Evolutionary conservation across 2,329 filamentous ascomycete genomes (phyloP).

Genomic region (Talaromyces piceae): DNA sequence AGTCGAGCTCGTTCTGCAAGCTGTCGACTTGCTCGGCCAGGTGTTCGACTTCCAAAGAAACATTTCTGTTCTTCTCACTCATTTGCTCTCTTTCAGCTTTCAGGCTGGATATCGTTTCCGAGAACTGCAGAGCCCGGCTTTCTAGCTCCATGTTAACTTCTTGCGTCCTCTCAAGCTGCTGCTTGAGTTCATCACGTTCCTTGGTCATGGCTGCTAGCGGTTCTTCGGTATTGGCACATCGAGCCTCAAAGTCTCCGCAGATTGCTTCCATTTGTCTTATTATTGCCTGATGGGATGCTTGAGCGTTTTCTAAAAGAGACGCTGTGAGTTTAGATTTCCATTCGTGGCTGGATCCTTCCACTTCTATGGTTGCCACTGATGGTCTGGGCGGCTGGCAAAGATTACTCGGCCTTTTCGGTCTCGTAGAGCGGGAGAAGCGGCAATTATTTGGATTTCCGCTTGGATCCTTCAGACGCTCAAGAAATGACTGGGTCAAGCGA

Average conservation of each 20-base stretch:
- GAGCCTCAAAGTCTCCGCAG: conserved; percentile 49
- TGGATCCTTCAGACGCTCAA: conserved; percentile 13
- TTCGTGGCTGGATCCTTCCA: conserved; percentile 27
- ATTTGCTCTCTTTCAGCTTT: conserved; percentile 34
- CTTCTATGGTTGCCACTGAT: conserved; percentile 1
- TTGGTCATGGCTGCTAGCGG: conserved; percentile 41
- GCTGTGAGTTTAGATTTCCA: conserved; percentile 44
- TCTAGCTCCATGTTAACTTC: conserved; percentile 10
- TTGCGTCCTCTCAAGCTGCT: conserved; percentile 25
- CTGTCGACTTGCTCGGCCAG: conserved; percentile 26
- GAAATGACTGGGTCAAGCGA: conserved; percentile 16
- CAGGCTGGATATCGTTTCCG: conserved; percentile 30
- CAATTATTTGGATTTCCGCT: background rate
- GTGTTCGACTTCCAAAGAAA: conserved; percentile 32
- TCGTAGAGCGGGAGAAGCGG: conserved; percentile 4
- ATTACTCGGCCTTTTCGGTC: conserved; percentile 12
- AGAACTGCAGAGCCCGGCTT: conserved; percentile 27
- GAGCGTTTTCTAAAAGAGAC: conserved; percentile 37
- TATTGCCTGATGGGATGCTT: conserved; percentile 40
- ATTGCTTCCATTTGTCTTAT: conserved; percentile 45
- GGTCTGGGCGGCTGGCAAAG: conserved; percentile 5
- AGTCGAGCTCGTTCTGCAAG: conserved; percentile 30
- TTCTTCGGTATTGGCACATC: conserved; percentile 49
- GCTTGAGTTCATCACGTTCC: conserved; percentile 26
- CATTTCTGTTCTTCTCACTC: conserved; percentile 28